Conservation (phyloP, 2,329 filamentous ascomycete species). For the Chaetomiaceae sp. region DNA sequence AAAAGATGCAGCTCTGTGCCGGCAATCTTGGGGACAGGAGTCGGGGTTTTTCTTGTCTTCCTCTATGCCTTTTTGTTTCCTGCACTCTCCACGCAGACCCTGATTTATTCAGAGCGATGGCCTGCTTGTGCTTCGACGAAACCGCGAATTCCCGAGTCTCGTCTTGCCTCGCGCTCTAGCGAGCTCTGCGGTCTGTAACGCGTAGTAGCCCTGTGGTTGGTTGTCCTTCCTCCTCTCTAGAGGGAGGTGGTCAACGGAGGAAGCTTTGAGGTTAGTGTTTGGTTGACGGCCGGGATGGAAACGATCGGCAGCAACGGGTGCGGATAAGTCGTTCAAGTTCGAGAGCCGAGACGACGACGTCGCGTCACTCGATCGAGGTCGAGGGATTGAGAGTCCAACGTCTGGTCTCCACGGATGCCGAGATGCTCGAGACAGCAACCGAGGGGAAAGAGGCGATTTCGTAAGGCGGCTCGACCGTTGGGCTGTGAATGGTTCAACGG, state of each 20-base stretch:
- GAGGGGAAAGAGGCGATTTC: background rate
- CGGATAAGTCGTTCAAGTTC: background rate
- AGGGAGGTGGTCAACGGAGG: background rate
- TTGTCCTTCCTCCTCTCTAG: background rate
- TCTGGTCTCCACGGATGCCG: no score
- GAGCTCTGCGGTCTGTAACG: background rate
- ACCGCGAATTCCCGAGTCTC: background rate
- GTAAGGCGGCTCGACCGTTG: background rate
- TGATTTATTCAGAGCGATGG: no score
- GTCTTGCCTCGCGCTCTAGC: background rate
- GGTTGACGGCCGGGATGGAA: background rate
- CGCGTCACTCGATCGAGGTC: background rate
- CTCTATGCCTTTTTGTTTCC: conserved; percentile 8
- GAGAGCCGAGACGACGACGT: background rate
- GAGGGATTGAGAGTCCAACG: background rate
- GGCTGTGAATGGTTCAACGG: background rate
- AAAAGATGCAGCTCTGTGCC: conserved; percentile 64
- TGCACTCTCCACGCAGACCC: background rate
- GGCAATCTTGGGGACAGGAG: conserved; percentile 39
- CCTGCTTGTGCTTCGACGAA: background rate
- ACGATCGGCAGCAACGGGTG: background rate
- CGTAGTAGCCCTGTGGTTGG: background rate
- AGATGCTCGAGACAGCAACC: background rate
- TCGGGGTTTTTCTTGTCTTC: conserved; percentile 30
- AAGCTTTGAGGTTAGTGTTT: background rate